Percentiles rank a stretch among this genome's conserved stretches.
Conservation (phyloP, 176 grass and related monocot species). For the Aegilops longissima region DNA sequence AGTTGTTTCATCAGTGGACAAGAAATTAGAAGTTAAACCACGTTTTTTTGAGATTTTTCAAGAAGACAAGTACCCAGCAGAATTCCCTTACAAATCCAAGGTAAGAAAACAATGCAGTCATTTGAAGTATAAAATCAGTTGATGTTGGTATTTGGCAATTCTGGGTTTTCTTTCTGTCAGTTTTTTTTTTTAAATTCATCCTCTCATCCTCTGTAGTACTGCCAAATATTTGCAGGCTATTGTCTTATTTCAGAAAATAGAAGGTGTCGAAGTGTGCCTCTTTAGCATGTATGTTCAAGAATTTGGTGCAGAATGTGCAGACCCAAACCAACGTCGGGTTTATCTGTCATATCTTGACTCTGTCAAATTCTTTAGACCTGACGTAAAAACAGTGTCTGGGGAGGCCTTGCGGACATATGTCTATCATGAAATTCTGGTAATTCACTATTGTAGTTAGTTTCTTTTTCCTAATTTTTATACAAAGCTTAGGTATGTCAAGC, state of each 20-base stretch:
- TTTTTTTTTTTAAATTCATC: conserved; percentile 6
- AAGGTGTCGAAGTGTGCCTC: conserved; percentile 92
- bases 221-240: conserved; percentile 56
- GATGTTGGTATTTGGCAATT: conserved; percentile 10
- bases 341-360: conserved; percentile 97
- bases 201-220: neutral
- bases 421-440: conserved; percentile 98
- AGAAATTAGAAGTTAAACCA: conserved; percentile 87
- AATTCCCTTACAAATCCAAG: conserved; percentile 98
- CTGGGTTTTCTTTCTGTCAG: neutral
- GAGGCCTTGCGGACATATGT: conserved; percentile 89
- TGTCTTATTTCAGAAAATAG: conserved; percentile 96
- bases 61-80: conserved; percentile 76
- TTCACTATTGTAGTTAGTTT: neutral
- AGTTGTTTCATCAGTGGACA: conserved; percentile 98
- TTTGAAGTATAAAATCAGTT: conserved; percentile 26
- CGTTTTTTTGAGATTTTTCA: conserved; percentile 79
- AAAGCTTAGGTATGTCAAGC: conserved; percentile 11
- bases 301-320: conserved; percentile 78
- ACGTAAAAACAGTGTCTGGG: conserved; percentile 70
- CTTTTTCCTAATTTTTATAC: neutral
- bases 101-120: conserved; percentile 31
- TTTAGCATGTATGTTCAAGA: conserved; percentile 99
- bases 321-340: conserved; percentile 81
- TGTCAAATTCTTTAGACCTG: conserved; percentile 93